A percentile compares a stretch with the other conserved stretches of the same genome.
phyloP scores from a whole-genome alignment of 805 yeast species.

The Lipomyces yamadae region DNA sequence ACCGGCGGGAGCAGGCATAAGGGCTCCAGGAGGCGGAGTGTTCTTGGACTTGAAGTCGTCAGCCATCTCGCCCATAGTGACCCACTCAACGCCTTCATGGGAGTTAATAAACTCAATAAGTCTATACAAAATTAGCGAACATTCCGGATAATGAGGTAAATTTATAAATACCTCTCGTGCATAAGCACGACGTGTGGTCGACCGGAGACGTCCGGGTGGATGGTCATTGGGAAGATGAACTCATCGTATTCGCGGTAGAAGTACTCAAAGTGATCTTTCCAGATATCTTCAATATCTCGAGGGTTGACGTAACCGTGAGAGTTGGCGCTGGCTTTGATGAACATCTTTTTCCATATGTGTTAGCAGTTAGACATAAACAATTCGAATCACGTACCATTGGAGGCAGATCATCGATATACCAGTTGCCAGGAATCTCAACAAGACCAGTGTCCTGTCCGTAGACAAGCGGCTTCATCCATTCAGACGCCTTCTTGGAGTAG shows the following conservation, averaged over 20 bases:
- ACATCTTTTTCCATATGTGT: constrained; percentile 37
- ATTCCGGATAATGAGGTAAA: neutral
- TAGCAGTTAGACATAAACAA: too few species aligned
- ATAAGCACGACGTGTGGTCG: constrained; percentile 48
- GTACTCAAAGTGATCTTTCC: constrained; percentile 50
- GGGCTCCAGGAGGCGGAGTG: constrained; percentile 44
- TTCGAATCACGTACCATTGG: constrained; percentile 43
- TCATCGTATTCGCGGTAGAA: constrained; percentile 49
- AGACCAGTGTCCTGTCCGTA: constrained; percentile 47
- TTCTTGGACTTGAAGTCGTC: constrained; percentile 45
- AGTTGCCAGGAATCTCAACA: constrained; percentile 49
- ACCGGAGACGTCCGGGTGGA: constrained; percentile 50
- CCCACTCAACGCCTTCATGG: constrained; percentile 51
- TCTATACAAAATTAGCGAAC: neutral
- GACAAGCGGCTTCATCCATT: constrained; percentile 49
- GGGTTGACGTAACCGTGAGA: constrained; percentile 49
- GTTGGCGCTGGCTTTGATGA: constrained; percentile 46
- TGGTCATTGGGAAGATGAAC: constrained; percentile 49
- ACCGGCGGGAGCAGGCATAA: constrained; percentile 41
- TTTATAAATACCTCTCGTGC: constrained; percentile 44
- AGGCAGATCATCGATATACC: constrained; percentile 50
- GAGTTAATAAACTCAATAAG: constrained; percentile 47
- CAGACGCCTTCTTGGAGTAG: constrained; percentile 46
- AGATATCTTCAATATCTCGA: constrained; percentile 48
- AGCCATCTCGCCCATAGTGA: constrained; percentile 48